Conservation (phyloP, 768 basidiomycete species). For the Termitomyces titanicus region DNA sequence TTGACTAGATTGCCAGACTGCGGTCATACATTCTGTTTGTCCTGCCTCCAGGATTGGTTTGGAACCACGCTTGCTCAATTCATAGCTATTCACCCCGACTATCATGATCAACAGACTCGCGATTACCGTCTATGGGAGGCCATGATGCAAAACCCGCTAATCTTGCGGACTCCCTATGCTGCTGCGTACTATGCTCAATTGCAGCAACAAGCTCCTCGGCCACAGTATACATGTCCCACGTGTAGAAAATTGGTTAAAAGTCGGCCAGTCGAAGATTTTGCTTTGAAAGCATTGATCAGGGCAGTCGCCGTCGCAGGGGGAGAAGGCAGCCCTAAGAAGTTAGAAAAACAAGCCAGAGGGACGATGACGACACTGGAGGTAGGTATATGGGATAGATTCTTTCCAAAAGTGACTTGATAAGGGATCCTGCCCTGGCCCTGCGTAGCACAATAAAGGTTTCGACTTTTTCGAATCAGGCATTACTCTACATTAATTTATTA, state of each 20-base stretch:
- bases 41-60: slow-evolving; percentile 58
- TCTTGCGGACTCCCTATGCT: slow-evolving; percentile 24
- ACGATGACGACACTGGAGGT: slow-evolving; percentile 16
- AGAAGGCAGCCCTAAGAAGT: slow-evolving; percentile 40
- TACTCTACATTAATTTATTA: neutral
- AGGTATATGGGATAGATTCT: slow-evolving; percentile 47
- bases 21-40: slow-evolving; percentile 67
- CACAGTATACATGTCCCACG: slow-evolving; percentile 64
- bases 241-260: slow-evolving; percentile 50
- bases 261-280: slow-evolving; percentile 58
- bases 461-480: neutral
- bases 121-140: slow-evolving; percentile 15
- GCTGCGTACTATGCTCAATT: slow-evolving; percentile 22
- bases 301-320: slow-evolving; percentile 46
- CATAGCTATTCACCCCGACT: slow-evolving; percentile 41
- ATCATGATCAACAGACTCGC: slow-evolving; percentile 27
- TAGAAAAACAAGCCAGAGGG: slow-evolving; percentile 12
- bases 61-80: slow-evolving; percentile 46
- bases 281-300: slow-evolving; percentile 53
- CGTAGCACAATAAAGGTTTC: neutral
- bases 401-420: slow-evolving; percentile 23
- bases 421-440: neutral
- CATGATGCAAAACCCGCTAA: slow-evolving; percentile 20
- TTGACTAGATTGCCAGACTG: slow-evolving; percentile 53
- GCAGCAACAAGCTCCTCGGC: slow-evolving; percentile 31